phyloP scores from a whole-genome alignment of 495 filamentous ascomycete species.

The Bacidia rubella region DNA sequence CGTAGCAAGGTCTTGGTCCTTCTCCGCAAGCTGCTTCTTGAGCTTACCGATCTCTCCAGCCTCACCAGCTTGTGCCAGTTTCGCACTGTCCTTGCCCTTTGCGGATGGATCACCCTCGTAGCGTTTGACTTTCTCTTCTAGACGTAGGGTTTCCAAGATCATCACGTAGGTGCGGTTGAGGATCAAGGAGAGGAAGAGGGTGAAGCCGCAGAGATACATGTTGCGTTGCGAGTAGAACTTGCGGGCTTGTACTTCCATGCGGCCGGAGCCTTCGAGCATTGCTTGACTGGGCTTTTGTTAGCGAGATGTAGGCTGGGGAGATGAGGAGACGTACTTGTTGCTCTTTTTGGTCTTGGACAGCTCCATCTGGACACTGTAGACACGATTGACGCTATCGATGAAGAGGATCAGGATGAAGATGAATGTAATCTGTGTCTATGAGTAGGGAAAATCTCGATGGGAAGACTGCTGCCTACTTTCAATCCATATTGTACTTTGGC shows the following conservation, averaged over 20 bases:
- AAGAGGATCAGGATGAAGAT: slow-evolving; percentile 97
- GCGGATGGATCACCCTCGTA: slow-evolving; percentile 66
- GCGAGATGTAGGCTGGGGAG: slow-evolving; percentile 5
- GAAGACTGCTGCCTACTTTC: slow-evolving; percentile 39
- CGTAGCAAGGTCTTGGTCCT: slow-evolving; percentile 61
- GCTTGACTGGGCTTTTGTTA: slow-evolving; percentile 39
- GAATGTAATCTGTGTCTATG: slow-evolving; percentile 71
- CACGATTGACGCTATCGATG: slow-evolving; percentile 95
- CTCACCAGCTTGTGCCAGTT: slow-evolving; percentile 49
- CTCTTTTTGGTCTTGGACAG: slow-evolving; percentile 45
- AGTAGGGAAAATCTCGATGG: background rate
- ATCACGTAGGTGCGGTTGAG: slow-evolving; percentile 98
- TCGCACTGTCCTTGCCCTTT: slow-evolving; percentile 53
- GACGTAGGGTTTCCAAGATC: slow-evolving; percentile 86
- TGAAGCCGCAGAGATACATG: slow-evolving; percentile 99
- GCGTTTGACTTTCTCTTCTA: slow-evolving; percentile 83
- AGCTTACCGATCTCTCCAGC: slow-evolving; percentile 63
- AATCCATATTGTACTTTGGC: slow-evolving; percentile 72
- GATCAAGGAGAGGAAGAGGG: slow-evolving; percentile 94
- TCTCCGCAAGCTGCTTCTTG: slow-evolving; percentile 55
- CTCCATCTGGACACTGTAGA: slow-evolving; percentile 91
- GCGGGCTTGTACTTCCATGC: slow-evolving; percentile 95
- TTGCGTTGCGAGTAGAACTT: slow-evolving; percentile 99
- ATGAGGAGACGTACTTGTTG: slow-evolving; percentile 22
- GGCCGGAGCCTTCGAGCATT: slow-evolving; percentile 71